Evolutionary conservation across 345 rosid species (phyloP), one percentile per base, ranked within the genome.

Genomic region (Acer campestre): DNA sequence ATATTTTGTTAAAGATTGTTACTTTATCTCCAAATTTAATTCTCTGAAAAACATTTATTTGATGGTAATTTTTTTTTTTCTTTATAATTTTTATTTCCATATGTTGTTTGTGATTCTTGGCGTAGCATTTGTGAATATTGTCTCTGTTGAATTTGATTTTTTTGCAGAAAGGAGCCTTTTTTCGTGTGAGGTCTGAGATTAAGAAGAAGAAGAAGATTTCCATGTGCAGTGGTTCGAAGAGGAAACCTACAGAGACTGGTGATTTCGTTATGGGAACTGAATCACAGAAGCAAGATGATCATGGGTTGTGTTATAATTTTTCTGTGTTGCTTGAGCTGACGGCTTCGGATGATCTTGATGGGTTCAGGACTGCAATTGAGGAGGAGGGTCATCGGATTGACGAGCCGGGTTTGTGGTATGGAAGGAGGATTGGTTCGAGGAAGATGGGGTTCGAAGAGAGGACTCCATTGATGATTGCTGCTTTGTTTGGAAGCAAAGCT

Each of bases 391-490:
- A 59, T 6, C 84, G 83, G 79, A 80, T 95, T 27, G 89, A 93
- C 75, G 84, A 87, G 76, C 79, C 84, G 0, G 85, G 93, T 49
- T 80, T 89, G 44, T 95, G 99, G 99, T 95, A 93, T 73, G 97
- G 94, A 22, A 76, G 93, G 79, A 82, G 86, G 67, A 81, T 85
- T 2, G 97, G 94, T 18, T 82, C 91, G 0, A 89, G 79, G 75
- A 85, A 83, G 86, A 90, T 92, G 93, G 85, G 92, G 16, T 84
- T 87, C 11, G 93, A 90, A 55, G 92, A 92, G 84, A 87, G 99
- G 68, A 93, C 98, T 0, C 95, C 98, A 44, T 91, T 95, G 53
- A 88, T 93, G 97, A 80, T 95, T 59, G 98, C 99, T 65, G 89
- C 96, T n/a, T 82, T 89, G 89, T 95, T 80, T 65, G 98, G 97